Percentiles rank a stretch among this genome's conserved stretches.
phyloP scores from a whole-genome alignment of 768 basidiomycete genomes.

The Panellus pusillus region DNA sequence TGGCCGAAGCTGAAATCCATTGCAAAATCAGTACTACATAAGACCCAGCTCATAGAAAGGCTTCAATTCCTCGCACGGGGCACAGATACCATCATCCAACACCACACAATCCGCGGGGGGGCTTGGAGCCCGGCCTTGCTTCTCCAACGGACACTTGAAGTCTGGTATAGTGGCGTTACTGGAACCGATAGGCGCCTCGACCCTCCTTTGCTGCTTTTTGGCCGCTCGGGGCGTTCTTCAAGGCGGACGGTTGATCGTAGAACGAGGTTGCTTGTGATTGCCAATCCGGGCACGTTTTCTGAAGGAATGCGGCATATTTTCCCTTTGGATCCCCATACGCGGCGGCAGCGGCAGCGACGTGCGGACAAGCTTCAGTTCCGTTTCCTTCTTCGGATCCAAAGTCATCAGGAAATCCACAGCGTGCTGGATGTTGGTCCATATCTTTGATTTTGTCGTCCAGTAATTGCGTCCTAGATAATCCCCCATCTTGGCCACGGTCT shows the following conservation, averaged over 20 bases:
- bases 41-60: constrained; percentile 32
- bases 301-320: constrained; percentile 46
- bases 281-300: constrained; percentile 33
- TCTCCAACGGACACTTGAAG: constrained; percentile 31
- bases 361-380: constrained; percentile 42
- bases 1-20: no score
- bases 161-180: constrained; percentile 11
- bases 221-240: constrained; percentile 37
- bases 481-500: constrained; percentile 56
- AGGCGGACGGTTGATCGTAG: constrained; percentile 45
- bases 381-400: constrained; percentile 42
- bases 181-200: constrained; percentile 8
- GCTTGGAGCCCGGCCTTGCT: constrained; percentile 26
- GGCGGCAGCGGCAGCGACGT: constrained; percentile 51
- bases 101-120: constrained; percentile 35
- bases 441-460: constrained; percentile 46
- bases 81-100: constrained; percentile 44
- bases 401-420: constrained; percentile 51
- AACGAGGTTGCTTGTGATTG: constrained; percentile 43
- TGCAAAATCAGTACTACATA: no score
- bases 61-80: constrained; percentile 42
- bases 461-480: constrained; percentile 50
- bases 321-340: constrained; percentile 55
- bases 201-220: constrained; percentile 24
- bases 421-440: constrained; percentile 52